Evolutionary conservation across 345 rosid genomes (phyloP), one percentile per base, ranked within the genome.

Genomic region (Psidium friedrichsthalianum): DNA sequence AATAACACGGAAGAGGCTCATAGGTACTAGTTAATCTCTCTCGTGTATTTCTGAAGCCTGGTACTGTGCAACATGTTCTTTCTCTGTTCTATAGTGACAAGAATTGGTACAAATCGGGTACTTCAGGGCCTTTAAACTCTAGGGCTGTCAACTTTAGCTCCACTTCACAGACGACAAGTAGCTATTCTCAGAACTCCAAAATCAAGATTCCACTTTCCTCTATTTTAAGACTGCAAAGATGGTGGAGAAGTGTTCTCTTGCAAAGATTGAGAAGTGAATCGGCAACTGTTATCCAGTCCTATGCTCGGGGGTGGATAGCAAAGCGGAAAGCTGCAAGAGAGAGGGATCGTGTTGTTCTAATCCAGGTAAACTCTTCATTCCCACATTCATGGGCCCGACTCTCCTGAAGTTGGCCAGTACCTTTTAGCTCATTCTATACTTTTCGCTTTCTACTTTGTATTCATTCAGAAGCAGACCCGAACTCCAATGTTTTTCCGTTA

Each of bases 231-330:
- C 88, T 95, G 88, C 98, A 97, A 87, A 91, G 96, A 89, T 95
- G 97, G 97, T 97, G 98, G 99, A 97, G 92, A 88, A 85, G 74
- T 84, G 85, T 91, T 83, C 61, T 90, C 74, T 86, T 89, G 85
- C 90, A 78, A 56, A 93, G 93, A 85, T 74, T 85, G 86, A 92
- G 90, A 90, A 88, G 80, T 85, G 90, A 84, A 59, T 90, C 97
- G 83, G 93, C 93, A 53, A 89, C 90, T 83, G 27, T 88, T 64
- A 92, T 97, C 86, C 99, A 95, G 85, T 89, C 91, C 51, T 89
- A 88, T 85, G 74, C 92, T 80, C 93, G 95, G 85, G 93, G 94
- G 21, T 91, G 95, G 90, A 57, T 91, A 88, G 91, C 92, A 49
- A 93, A 94, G 91, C 89, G 55, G 87, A 90, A 82, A 89, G 90